phyloP scores from a whole-genome alignment of 2,329 filamentous ascomycete species.

The Mariannaea sp. region DNA sequence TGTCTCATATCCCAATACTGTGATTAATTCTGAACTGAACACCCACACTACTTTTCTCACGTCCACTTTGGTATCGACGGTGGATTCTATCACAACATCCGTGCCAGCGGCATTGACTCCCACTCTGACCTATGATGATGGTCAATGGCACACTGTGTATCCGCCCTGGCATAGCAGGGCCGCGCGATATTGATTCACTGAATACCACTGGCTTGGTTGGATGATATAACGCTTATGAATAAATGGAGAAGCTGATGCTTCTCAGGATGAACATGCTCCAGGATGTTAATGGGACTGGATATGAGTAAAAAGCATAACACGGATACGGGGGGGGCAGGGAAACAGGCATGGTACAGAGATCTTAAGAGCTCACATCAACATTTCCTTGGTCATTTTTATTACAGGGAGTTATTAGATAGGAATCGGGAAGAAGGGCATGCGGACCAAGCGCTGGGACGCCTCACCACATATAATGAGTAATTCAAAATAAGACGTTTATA shows the following conservation, averaged over 20 bases:
- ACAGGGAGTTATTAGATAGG: constrained; percentile 22
- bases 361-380: neutral
- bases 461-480: constrained; percentile 37
- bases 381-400: constrained; percentile 17
- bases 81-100: constrained; percentile 8
- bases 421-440: constrained; percentile 31
- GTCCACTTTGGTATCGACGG: constrained; percentile 9
- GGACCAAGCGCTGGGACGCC: constrained; percentile 50
- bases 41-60: constrained; percentile 23
- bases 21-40: constrained; percentile 15
- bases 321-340: constrained; percentile 18
- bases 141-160: constrained; percentile 53
- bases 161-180: constrained; percentile 50
- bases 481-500: constrained; percentile 16
- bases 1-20: neutral
- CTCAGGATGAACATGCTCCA: neutral
- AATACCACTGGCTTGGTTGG: neutral
- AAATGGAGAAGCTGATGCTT: constrained; percentile 10
- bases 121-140: constrained; percentile 47
- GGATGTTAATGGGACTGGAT: neutral
- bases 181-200: constrained; percentile 15
- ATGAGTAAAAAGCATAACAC: constrained; percentile 17
- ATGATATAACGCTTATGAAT: constrained; percentile 10
- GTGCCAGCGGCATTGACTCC: constrained; percentile 22
- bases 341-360: too few species aligned